These are phyloP conservation scores for Phytopythium helicoides DNA, from an alignment of 352 stramenopile genomes.

Conservation along the genomic window DNA sequence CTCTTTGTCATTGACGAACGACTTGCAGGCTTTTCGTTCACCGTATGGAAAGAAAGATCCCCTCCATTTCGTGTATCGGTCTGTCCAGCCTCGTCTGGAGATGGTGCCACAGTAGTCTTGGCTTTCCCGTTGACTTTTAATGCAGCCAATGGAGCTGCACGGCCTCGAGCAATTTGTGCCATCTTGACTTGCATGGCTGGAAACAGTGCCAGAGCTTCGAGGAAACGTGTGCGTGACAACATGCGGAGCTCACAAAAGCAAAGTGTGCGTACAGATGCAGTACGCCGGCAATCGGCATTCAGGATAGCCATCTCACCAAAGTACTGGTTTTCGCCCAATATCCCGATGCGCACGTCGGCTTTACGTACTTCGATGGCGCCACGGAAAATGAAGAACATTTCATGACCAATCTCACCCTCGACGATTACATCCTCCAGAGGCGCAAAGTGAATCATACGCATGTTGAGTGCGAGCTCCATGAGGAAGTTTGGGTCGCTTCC, in stretches of 20 bases:
- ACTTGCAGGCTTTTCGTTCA: too few species aligned
- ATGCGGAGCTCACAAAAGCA: constrained; percentile 83
- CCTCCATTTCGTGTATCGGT: too few species aligned
- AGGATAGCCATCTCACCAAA: constrained; percentile 85
- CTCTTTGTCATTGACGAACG: too few species aligned
- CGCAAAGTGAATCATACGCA: constrained; percentile 79
- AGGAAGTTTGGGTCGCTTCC: constrained; percentile 75
- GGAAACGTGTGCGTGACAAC: constrained; percentile 74
- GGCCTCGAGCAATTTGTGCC: constrained; percentile 68
- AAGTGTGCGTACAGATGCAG: constrained; percentile 65
- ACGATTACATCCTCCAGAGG: constrained; percentile 78
- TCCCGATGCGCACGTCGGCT: constrained; percentile 48
- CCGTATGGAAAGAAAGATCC: constrained; percentile 7
- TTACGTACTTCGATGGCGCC: constrained; percentile 70
- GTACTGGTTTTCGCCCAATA: constrained; percentile 80
- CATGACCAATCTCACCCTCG: constrained; percentile 76
- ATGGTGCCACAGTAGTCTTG: too few species aligned
- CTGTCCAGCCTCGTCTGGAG: too few species aligned
- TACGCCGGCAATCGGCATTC: constrained; percentile 68
- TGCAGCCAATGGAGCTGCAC: constrained; percentile 73
- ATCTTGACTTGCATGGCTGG: constrained; percentile 76
- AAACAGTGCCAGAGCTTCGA: constrained; percentile 68
- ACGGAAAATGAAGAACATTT: constrained; percentile 88
- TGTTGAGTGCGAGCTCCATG: constrained; percentile 73
- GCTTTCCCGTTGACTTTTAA: too few species aligned